A percentile compares a stretch with the other conserved stretches of the same genome.
phyloP scores from a whole-genome alignment of 2,329 filamentous ascomycete genomes.

The Chalaropsis ovoidea region DNA sequence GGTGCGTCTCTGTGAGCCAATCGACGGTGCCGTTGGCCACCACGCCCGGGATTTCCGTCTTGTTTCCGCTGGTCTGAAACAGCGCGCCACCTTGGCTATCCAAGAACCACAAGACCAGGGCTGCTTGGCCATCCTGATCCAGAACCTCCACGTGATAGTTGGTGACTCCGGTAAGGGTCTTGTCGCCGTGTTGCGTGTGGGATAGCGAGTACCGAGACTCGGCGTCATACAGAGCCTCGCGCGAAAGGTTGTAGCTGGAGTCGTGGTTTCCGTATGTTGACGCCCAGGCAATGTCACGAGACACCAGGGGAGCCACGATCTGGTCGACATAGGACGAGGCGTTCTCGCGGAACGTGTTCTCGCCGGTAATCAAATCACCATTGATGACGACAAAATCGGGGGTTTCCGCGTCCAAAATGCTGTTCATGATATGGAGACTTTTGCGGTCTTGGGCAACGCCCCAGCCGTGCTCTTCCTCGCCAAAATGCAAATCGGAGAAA shows the following conservation, averaged over 20 bases:
- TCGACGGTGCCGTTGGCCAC: conserved; percentile 19
- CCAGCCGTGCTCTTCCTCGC: conserved; percentile 48
- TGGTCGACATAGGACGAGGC: conserved; percentile 48
- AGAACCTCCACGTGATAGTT: conserved; percentile 43
- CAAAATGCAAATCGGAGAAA: conserved; percentile 62
- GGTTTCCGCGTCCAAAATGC: conserved; percentile 46
- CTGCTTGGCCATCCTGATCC: conserved; percentile 33
- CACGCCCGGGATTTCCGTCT: conserved; percentile 18
- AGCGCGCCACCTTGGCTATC: conserved; percentile 49
- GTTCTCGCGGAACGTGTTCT: conserved; percentile 44
- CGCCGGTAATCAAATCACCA: conserved; percentile 61
- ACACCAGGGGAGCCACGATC: conserved; percentile 48
- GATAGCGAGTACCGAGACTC: conserved; percentile 32
- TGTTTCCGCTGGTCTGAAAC: conserved; percentile 3
- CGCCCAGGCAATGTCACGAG: conserved; percentile 49
- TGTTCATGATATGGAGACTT: conserved; percentile 46
- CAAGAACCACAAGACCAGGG: conserved; percentile 59
- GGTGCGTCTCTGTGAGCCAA: conserved; percentile 20
- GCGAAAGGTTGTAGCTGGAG: conserved; percentile 47
- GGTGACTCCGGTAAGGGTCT: conserved; percentile 33
- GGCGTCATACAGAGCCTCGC: conserved; percentile 34
- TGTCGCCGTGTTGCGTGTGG: conserved; percentile 20
- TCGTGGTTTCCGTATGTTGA: conserved; percentile 66
- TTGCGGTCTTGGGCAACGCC: conserved; percentile 46
- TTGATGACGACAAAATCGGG: conserved; percentile 58